Base-by-base conservation (phyloP, 805 yeast genomes). In the Cyberlindnera lachancei region DNA sequence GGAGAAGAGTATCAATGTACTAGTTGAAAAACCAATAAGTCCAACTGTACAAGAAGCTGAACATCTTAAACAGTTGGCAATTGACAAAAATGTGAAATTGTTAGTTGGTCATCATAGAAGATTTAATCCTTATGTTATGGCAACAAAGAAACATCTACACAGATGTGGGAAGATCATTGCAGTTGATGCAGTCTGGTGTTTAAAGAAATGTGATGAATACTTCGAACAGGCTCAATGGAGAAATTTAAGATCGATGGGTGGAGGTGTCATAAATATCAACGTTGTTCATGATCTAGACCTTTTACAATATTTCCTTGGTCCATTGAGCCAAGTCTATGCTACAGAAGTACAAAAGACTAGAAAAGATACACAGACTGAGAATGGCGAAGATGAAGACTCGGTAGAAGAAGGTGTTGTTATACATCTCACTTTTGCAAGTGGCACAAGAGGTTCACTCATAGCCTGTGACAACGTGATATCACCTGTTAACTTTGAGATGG, bases 321-420 rank as follows among this genome's bases (percentile, higher is more conserved):
- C 46, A 11, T 37, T 42, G 27, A 27, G 27, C 4, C 23, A 29
- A 29, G 44, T 42, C 2, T 42, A 37, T 18, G 44, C 46, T 23
- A 29, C 34, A 2, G 42, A 37, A 28, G 31, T 36, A 10, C 34
- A 31, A 21, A 35, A 34, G 31, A 37, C 42, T 5, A 34, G 46
- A 20, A 33, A 31, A 8, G 30, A 22, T 18, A 29, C 33, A 18
- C n/a, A n/a, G n/a, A n/a, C n/a, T n/a, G n/a, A n/a, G n/a, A n/a
- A n/a, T n/a, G n/a, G n/a, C n/a, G n/a, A n/a, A n/a, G n/a, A n/a
- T n/a, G 38, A 33, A 4, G 42, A 42, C 15, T 27, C 42, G 3
- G 46, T 40, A 14, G 46, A 40, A n/a, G 46, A 42, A 27, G 46
- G 46, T 17, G 46, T 44, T 12, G 46, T 42, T 10, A 23, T 42